Conservation (phyloP, 352 stramenopile genomes). For the Globisporangium cystogenes region DNA sequence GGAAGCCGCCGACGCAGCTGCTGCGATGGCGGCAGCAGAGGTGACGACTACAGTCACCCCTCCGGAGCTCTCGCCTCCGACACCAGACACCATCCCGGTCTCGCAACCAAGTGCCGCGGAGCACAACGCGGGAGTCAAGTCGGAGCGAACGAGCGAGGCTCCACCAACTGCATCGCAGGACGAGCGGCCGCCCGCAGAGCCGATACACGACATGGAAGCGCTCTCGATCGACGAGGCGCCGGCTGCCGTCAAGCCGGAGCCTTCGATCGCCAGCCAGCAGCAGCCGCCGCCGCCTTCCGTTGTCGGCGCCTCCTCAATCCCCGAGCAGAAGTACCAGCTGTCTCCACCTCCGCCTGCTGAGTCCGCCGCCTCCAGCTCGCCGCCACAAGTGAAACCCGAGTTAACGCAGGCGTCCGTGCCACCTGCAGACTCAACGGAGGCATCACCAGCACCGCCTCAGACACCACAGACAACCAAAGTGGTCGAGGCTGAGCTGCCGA, state of each 20-base stretch:
- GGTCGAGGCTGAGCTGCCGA: background rate
- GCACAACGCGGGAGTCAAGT: slow-evolving; percentile 10
- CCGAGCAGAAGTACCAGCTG: no score
- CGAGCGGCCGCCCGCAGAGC: background rate
- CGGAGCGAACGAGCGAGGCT: slow-evolving; percentile 8
- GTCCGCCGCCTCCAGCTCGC: no score
- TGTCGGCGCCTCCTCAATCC: no score
- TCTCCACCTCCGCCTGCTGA: no score
- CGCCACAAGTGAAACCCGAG: no score
- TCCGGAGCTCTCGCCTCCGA: background rate
- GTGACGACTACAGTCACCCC: background rate
- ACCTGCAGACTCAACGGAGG: background rate
- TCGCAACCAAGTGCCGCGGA: background rate
- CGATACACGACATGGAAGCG: slow-evolving; percentile 9
- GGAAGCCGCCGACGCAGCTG: background rate
- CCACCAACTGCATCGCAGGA: no score
- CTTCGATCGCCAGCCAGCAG: background rate
- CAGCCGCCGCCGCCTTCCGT: no score
- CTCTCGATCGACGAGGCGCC: slow-evolving; percentile 15
- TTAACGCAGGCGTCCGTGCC: no score
- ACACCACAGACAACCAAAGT: background rate
- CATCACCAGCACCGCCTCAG: no score
- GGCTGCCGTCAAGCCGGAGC: background rate
- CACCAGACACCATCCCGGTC: background rate
- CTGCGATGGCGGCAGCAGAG: background rate